A percentile compares a stretch with the other conserved stretches of the same genome.
Evolutionary conservation across 805 yeast species (phyloP).

Genomic region (Peterozyma xylosa): DNA sequence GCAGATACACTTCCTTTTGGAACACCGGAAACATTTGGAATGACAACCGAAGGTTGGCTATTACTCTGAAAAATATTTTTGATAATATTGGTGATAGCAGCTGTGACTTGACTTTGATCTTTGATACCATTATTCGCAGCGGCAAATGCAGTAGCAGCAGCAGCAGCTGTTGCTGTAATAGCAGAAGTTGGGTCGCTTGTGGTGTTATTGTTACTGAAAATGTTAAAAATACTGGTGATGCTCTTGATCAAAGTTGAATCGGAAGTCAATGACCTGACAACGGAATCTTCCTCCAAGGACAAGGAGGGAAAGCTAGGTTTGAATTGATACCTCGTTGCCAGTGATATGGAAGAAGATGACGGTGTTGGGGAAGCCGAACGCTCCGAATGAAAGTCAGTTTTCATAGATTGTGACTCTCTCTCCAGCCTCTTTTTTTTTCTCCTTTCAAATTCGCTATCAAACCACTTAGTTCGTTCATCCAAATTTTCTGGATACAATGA

Average conservation of each 20-base stretch:
- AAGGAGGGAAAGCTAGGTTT: neutral
- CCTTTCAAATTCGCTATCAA: conserved; percentile 61
- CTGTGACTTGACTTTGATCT: conserved; percentile 12
- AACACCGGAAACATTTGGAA: conserved; percentile 15
- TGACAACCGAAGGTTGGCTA: conserved; percentile 9
- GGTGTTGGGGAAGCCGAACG: conserved; percentile 11
- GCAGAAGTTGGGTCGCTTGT: conserved; percentile 25
- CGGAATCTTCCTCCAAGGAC: no score
- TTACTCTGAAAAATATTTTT: conserved; percentile 14
- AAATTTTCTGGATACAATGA: conserved; percentile 57
- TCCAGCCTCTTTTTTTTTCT: conserved; percentile 55
- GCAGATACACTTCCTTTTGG: conserved; percentile 22
- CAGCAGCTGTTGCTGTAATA: conserved; percentile 27
- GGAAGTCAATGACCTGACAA: conserved; percentile 1
- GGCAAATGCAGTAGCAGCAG: conserved; percentile 30
- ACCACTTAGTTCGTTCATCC: conserved; percentile 54
- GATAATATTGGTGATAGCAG: conserved; percentile 20
- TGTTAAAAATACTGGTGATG: conserved; percentile 27
- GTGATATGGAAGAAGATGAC: conserved; percentile 8
- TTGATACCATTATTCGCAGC: conserved; percentile 15
- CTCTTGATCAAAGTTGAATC: conserved; percentile 21
- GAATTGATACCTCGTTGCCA: conserved; percentile 3
- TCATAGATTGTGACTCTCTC: conserved; percentile 25
- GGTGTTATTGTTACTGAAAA: conserved; percentile 21
- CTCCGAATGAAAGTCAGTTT: conserved; percentile 7